Evolutionary conservation across 768 basidiomycete genomes (phyloP), one percentile per base, ranked within the genome.

Genomic region (Boletus insuetus): DNA sequence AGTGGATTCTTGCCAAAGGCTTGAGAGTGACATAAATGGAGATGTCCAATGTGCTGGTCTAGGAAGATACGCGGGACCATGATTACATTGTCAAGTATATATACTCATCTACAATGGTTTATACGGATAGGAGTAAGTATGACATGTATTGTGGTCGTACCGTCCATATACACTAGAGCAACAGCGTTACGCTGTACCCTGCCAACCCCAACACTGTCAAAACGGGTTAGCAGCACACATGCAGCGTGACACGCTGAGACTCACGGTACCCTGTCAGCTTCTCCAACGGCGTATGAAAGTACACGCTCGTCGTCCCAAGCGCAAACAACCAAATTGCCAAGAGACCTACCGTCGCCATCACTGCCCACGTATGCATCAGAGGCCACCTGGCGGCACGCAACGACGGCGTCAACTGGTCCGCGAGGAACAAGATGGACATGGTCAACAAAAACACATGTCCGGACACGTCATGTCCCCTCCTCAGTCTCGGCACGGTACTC

Each of bases 401-500:
- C 14, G 84, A 84, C 2, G 80, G 77, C 17, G 78, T 73, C 32
- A 95, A 69, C 69, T 94, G 89, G 65, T 92, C 85, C 10, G 82
- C 78, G 40, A 98, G 79, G 69, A 97, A 89, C 24, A 96, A 75
- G 14, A 80, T 74, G 14, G 86, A 78, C 76, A 96, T 81, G 3
- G 88, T 88, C 59, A 98, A 79, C 57, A 98, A 79, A 75, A 97
- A 98, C 31, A 94, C 77, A 66, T 98, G 96, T 8, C 96, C 96
- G 0, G 93, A 95, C 14, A 98, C 83, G 64, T 98, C 96, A 68
- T 97, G 94, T 0, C 96, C 96, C 40, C 78, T 81, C 50, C 83
- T 79, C 58, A 96, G 73, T 29, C 87, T 75, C 10, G 94, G 91
- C 0, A 73, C 73, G 1, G 66, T 70, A 29, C 66, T 68, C 81